Evolutionary conservation across 2,329 filamentous ascomycete genomes (phyloP), one percentile per base, ranked within the genome.

Genomic region (Trichoderma lentiforme): DNA sequence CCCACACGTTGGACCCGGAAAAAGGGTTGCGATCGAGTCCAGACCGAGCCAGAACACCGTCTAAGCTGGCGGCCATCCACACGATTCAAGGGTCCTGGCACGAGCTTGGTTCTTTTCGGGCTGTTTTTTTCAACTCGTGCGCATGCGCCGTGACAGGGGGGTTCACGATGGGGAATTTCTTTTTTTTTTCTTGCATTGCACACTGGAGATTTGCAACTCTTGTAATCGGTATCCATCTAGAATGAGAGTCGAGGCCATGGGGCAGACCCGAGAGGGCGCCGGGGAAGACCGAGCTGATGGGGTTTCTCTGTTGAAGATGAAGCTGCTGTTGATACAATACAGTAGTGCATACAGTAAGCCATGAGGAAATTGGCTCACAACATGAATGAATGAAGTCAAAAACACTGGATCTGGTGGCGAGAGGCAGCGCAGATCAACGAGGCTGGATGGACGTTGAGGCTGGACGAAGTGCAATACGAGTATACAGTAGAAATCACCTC

Each of bases 41-140:
- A 74, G 73, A 74, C 73, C 73, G 70, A 71, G 71, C 73, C 73
- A 73, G 73, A 74, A 71, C 70, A 34, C 43, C 11, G 58, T 53
- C 57, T 51, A 51, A 70, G 57, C 43, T 32, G 28, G 39, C n/a
- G 15, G 14, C 24, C 70, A 64, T 67, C 62, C 70, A 62, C 70
- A 71, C 36, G 63, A 67, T 4, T 36, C 70, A 60, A 71, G 63
- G 70, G 64, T 61, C 70, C 70, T 28, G 70, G 70, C 63, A 43
- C 53, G 61, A 65, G 60, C 70, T 72, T 72, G 73, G 72, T 70
- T 74, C 73, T 58, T 68, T 63, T 73, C 67, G 62, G 57, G 72
- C 62, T 67, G 43, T 71, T 67, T 56, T 70, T 65, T 36, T 56
- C 51, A 70, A 30, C 58, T 62, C 53, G 32, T 68, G 53, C 68